Evolutionary conservation across 305 asterid genomes (phyloP).

Genomic region (Fraxinus nigra): DNA sequence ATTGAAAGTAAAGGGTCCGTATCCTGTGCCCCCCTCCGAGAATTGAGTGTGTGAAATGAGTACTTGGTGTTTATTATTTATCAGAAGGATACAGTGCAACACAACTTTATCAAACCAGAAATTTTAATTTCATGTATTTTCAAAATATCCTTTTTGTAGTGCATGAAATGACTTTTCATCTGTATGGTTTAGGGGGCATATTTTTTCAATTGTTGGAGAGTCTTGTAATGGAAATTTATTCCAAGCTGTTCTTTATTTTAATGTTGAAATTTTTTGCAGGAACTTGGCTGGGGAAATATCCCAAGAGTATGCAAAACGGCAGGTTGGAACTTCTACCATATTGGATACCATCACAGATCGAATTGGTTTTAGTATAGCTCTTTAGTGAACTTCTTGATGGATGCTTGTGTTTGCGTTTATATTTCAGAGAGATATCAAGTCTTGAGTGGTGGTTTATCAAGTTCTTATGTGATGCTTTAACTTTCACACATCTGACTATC

Average conservation of each 20-base stretch:
- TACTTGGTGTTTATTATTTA: neutral
- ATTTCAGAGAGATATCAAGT: neutral
- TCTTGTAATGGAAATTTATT: neutral
- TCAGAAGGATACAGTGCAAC: neutral
- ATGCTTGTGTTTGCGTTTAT: neutral
- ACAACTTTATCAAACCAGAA: neutral
- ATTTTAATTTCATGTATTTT: neutral
- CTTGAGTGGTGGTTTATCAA: neutral
- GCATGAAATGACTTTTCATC: neutral
- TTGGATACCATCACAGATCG: neutral
- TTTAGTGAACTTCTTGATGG: neutral
- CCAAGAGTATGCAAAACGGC: slow-evolving; percentile 81
- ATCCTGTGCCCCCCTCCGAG: neutral
- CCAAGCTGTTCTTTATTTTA: neutral
- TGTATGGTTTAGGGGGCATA: neutral
- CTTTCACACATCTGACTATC: neutral
- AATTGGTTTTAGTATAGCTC: neutral
- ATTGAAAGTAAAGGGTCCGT: neutral
- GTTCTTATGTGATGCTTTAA: neutral
- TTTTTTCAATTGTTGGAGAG: neutral
- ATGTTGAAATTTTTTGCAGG: slow-evolving; percentile 41
- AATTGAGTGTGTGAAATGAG: neutral
- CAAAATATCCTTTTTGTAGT: neutral
- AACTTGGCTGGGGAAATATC: slow-evolving; percentile 98
- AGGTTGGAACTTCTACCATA: slow-evolving; percentile 45